Evolutionary conservation across 257 asterid species (phyloP).

Genomic region (Knoxia roxburghii): DNA sequence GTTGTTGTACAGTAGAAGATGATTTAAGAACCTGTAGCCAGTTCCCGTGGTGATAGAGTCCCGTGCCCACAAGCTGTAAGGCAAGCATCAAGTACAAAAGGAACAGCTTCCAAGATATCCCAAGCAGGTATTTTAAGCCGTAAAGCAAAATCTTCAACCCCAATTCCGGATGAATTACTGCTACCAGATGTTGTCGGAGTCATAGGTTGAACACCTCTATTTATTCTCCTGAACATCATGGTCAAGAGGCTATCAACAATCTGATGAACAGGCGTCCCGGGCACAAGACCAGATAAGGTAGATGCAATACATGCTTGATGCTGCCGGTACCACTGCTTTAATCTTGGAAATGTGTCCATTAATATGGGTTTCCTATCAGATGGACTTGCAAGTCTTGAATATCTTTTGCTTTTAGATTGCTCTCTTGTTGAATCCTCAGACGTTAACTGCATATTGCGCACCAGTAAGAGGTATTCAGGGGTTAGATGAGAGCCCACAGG

Average conservation of each 20-base stretch:
- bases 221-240: constrained; percentile 77
- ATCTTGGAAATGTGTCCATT: constrained; percentile 82
- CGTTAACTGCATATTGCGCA: constrained; percentile 63
- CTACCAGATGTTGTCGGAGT: constrained; percentile 78
- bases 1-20: background rate
- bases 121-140: constrained; percentile 90
- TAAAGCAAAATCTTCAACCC: constrained; percentile 52
- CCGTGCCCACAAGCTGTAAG: constrained; percentile 94
- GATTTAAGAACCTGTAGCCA: constrained; percentile 71
- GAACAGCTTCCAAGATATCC: constrained; percentile 97
- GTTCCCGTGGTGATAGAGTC: constrained; percentile 85
- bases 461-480: constrained; percentile 79
- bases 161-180: constrained; percentile 66
- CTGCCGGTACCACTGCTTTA: constrained; percentile 86
- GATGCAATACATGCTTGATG: constrained; percentile 88
- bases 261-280: constrained; percentile 88
- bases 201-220: constrained; percentile 50
- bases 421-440: constrained; percentile 37
- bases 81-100: constrained; percentile 96
- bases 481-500: constrained; percentile 71
- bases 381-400: constrained; percentile 48
- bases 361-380: constrained; percentile 58
- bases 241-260: constrained; percentile 77
- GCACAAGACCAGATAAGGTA: constrained; percentile 73
- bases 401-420: constrained; percentile 42